These are phyloP conservation scores for Pisolithus tinctorius DNA, from an alignment of 768 basidiomycete genomes.

Conservation along the genomic window DNA sequence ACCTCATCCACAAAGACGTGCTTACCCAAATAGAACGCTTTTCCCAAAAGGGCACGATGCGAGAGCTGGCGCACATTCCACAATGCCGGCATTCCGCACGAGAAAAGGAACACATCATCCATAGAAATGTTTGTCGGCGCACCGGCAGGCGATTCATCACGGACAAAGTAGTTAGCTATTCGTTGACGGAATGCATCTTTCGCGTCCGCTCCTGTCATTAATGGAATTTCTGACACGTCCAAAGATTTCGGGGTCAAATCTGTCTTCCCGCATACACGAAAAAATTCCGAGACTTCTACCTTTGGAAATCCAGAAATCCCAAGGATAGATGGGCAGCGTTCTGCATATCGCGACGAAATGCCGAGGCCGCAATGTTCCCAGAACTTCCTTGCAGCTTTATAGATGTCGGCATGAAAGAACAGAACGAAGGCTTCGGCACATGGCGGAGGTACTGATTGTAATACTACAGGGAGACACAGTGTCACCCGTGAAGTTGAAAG, in stretches of 20 bases:
- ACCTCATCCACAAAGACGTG: background rate
- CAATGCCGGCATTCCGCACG: conserved; percentile 90
- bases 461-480: conserved; percentile 9
- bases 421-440: conserved; percentile 72
- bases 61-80: conserved; percentile 73
- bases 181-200: conserved; percentile 81
- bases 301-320: conserved; percentile 19
- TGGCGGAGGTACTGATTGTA: conserved; percentile 18
- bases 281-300: conserved; percentile 22
- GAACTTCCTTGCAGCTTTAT: conserved; percentile 74
- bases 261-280: conserved; percentile 27
- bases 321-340: conserved; percentile 70
- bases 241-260: conserved; percentile 40
- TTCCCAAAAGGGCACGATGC: conserved; percentile 66
- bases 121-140: conserved; percentile 69
- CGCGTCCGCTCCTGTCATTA: conserved; percentile 64
- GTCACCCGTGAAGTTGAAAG: conserved; percentile 2
- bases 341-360: conserved; percentile 85
- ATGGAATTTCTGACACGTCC: conserved; percentile 52
- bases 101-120: conserved; percentile 82
- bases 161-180: conserved; percentile 67
- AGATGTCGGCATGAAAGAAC: conserved; percentile 61
- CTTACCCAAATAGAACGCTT: conserved; percentile 92
- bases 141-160: conserved; percentile 65
- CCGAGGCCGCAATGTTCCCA: conserved; percentile 95